Conservation (phyloP, 441 rosid genomes). For the Aleurites moluccanus region DNA sequence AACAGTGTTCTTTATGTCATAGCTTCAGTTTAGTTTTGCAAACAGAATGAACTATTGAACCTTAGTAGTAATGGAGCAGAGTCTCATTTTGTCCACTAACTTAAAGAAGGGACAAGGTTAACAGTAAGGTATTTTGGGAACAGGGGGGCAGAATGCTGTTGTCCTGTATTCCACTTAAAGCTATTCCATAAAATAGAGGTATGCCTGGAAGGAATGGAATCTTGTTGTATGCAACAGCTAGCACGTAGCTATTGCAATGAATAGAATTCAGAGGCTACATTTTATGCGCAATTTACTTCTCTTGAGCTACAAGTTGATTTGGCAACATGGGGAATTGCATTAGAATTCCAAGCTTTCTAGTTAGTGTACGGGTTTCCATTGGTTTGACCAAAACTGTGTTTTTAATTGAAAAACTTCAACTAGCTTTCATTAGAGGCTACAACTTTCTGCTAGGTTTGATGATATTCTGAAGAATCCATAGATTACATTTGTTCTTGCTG, state of each 20-base stretch:
- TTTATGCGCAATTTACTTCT: not conserved
- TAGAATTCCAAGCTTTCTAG: not conserved
- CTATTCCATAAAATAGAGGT: not conserved
- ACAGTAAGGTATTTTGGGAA: not conserved
- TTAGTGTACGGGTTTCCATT: not conserved
- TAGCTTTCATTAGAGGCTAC: not conserved
- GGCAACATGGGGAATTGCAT: not conserved
- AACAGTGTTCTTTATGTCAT: not conserved
- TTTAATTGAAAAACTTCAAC: not conserved
- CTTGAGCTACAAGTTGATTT: not conserved
- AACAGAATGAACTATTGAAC: not conserved
- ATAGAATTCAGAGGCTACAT: not conserved
- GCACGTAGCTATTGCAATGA: not conserved
- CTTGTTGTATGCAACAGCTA: not conserved
- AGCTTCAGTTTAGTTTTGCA: not conserved
- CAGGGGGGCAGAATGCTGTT: not conserved
- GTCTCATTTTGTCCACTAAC: not conserved
- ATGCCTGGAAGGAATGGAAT: not conserved
- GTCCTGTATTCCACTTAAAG: not conserved
- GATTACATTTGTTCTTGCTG: not conserved
- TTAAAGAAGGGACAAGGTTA: not conserved
- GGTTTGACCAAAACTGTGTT: not conserved
- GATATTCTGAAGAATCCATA: not conserved
- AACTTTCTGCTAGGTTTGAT: not conserved
- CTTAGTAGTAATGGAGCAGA: not conserved